Base-by-base conservation (phyloP, 208 protist genomes). In the Trypanosoma conorhini region DNA sequence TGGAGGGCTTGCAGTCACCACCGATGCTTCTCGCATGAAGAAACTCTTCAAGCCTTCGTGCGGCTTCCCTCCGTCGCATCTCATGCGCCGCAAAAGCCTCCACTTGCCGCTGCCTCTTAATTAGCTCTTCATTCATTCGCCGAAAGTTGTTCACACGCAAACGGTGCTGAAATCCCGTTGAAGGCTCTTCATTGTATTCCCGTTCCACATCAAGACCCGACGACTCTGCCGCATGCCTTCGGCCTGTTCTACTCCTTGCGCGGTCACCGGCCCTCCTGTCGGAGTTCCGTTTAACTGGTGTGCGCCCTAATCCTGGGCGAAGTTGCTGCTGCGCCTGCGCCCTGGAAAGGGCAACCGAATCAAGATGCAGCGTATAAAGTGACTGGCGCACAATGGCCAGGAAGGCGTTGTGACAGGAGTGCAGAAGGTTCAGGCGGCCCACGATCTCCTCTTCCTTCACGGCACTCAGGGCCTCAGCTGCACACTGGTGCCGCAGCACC, bases 371-470 rank as follows among this genome's bases (percentile, higher is more conserved):
- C 3, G 22, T 28, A 19, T 56, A 64, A 13, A 72, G 22, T 46
- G 58, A 57, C 15, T 63, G 67, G 21, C 44, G 24, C 8, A 58
- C 67, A 63, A 65, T 65, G 12, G 56, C 58, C 3, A 33, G 33
- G n/a, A 72, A 63, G 48, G 44, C 56, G n/a, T 31, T 35, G 48
- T 72, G 57, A 46, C 57, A 58, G 19, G 46, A 35, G 21, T 26
- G 55, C 28, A 65, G n/a, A 30, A 72, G 67, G 13, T 42, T n/a
- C 7, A 65, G 44, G 22, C 67, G 67, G 30, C 15, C 42, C 0
- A 72, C 8, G n/a, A 38, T 56, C 33, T 72, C 67, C 19, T 56
- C 24, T 33, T 72, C 67, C 28, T 46, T 55, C 58, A 65, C 5
- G 26, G 42, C 46, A 42, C 3, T 50, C 12, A 59, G 1, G 54